phyloP scores from a whole-genome alignment of 768 basidiomycete genomes.

The Lactarius hengduanensis region DNA sequence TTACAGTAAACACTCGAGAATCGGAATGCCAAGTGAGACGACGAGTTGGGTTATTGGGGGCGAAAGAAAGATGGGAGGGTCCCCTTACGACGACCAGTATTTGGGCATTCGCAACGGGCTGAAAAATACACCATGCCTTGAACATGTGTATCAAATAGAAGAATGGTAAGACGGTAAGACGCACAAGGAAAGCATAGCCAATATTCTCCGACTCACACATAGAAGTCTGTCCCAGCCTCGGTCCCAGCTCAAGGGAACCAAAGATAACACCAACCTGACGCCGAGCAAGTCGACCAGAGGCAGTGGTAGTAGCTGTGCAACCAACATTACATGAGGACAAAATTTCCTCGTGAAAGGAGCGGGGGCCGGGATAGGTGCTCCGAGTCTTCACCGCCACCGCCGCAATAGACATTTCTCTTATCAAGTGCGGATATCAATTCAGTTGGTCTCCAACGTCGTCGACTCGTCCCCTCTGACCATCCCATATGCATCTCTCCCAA shows the following conservation, averaged over 20 bases:
- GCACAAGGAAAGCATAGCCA: no score
- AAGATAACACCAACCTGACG: background rate
- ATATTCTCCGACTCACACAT: no score
- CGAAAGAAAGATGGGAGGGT: background rate
- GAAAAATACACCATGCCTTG: background rate
- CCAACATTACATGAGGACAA: no score
- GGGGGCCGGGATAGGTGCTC: no score
- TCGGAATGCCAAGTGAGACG: background rate
- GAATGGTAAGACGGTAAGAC: background rate
- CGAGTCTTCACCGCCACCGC: no score
- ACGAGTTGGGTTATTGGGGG: background rate
- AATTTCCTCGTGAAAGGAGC: no score
- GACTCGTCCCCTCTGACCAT: no score
- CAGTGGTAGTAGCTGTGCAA: background rate
- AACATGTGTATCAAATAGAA: background rate
- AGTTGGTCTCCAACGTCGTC: no score
- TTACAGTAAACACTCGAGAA: background rate
- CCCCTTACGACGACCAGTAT: background rate
- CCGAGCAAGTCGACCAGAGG: background rate
- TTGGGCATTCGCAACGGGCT: background rate
- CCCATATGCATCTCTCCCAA: no score
- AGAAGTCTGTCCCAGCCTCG: background rate
- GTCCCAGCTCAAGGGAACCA: background rate
- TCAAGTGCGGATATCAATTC: no score
- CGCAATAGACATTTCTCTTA: no score